Evolutionary conservation across 2,329 filamentous ascomycete species (phyloP).

Genomic region (Penicillium sp.): DNA sequence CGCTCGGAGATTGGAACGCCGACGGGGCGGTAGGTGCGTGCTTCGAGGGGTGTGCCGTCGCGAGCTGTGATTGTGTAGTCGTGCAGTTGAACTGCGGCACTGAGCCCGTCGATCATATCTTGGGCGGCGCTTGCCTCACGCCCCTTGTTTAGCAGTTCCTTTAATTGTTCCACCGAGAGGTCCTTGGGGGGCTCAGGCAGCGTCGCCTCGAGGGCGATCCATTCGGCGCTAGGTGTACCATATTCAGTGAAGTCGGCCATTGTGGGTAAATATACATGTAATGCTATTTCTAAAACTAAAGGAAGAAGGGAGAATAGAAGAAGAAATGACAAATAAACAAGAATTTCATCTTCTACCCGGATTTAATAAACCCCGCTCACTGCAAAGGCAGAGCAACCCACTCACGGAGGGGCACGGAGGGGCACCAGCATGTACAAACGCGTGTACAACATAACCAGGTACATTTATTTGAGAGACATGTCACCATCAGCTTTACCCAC

Average conservation of each 20-base stretch:
- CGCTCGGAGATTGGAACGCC: conserved; percentile 26
- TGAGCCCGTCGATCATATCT: conserved; percentile 30
- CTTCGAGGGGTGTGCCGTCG: conserved; percentile 48
- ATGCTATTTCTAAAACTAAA: background rate
- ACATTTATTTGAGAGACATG: background rate
- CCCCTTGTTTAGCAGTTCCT: conserved; percentile 29
- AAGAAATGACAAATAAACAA: too few species aligned
- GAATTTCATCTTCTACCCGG: background rate
- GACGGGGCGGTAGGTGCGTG: conserved; percentile 49
- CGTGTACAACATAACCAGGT: background rate
- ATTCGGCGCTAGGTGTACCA: conserved; percentile 46
- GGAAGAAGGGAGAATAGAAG: background rate
- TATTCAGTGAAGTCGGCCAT: conserved; percentile 46
- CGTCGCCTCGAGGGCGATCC: conserved; percentile 42
- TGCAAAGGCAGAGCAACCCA: background rate
- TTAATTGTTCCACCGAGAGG: conserved; percentile 27
- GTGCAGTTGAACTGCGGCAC: conserved; percentile 34
- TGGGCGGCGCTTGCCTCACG: conserved; percentile 37
- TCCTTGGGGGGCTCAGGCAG: conserved; percentile 29
- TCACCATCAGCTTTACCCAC: background rate
- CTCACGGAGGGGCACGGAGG: background rate
- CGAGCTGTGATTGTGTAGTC: conserved; percentile 46
- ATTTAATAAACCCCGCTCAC: background rate
- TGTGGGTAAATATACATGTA: background rate
- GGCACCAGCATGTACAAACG: background rate